phyloP scores from a whole-genome alignment of 169 alveolate species.

The Prorocentrum cordatum region DNA sequence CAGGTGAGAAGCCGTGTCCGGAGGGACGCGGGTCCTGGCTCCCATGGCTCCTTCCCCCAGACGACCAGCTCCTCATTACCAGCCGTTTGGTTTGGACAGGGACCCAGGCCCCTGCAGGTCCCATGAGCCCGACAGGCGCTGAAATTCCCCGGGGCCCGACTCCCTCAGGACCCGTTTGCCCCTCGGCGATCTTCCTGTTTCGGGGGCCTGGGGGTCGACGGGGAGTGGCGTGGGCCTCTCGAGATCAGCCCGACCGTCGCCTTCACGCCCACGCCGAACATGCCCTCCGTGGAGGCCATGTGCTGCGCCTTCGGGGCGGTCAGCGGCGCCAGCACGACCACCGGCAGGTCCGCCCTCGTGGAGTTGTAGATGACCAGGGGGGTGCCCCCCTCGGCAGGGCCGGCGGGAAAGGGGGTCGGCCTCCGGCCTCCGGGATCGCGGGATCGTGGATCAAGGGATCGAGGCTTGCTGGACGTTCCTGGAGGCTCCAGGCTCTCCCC shows the following conservation, averaged over 20 bases:
- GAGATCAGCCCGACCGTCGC: no score
- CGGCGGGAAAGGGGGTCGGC: no score
- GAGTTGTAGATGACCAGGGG: conserved; percentile 37
- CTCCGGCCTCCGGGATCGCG: no score
- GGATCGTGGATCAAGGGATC: no score
- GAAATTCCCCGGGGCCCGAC: background rate
- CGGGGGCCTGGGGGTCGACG: background rate
- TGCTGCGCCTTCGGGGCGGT: conserved; percentile 7
- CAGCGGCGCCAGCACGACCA: conserved; percentile 27
- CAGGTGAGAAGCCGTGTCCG: background rate
- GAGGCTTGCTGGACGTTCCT: no score
- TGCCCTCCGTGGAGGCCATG: background rate
- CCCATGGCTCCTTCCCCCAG: no score
- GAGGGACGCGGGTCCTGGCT: background rate
- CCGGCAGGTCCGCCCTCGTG: background rate
- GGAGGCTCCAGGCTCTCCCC: no score
- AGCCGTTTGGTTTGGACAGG: no score
- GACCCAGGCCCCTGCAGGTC: background rate
- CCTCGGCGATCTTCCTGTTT: background rate
- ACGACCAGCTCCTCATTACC: no score
- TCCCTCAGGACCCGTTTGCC: background rate
- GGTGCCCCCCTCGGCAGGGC: conserved; percentile 42
- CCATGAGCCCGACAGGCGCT: background rate
- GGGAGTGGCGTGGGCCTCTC: background rate
- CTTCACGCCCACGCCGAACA: no score